Percentiles rank a stretch among this genome's conserved stretches.
Conservation (phyloP, 441 rosid genomes). For the Kokia cookei region DNA sequence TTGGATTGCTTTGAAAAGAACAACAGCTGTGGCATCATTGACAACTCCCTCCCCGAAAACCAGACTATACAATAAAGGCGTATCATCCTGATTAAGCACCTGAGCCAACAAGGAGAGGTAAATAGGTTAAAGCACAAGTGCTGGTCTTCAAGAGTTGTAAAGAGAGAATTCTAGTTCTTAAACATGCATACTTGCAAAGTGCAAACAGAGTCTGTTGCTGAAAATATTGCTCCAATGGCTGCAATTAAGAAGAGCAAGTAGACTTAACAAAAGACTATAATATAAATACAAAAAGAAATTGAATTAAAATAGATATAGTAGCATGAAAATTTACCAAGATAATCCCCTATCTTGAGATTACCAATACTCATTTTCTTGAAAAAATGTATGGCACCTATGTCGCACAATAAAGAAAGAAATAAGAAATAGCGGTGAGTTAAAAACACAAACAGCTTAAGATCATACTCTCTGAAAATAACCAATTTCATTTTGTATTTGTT, state of each 20-base stretch:
- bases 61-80: constrained; percentile 74
- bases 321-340: constrained; percentile 47
- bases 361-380: constrained; percentile 69
- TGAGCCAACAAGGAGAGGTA: constrained; percentile 16
- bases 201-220: constrained; percentile 97
- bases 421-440: background rate
- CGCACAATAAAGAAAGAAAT: constrained; percentile 1
- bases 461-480: background rate
- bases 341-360: constrained; percentile 61
- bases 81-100: constrained; percentile 92
- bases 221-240: constrained; percentile 95
- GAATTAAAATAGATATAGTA: background rate
- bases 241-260: constrained; percentile 17
- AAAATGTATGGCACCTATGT: constrained; percentile 68
- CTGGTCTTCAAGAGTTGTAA: constrained; percentile 1
- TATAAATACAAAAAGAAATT: background rate
- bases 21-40: constrained; percentile 90
- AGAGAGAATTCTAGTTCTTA: background rate
- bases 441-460: background rate
- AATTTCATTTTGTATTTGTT: background rate
- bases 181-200: constrained; percentile 67
- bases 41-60: constrained; percentile 97
- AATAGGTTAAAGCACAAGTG: background rate
- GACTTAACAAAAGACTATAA: background rate
- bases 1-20: constrained; percentile 86